A percentile compares a stretch with the other conserved stretches of the same genome.
Conservation (phyloP, 768 basidiomycete genomes). For the Pleurotus platypus region DNA sequence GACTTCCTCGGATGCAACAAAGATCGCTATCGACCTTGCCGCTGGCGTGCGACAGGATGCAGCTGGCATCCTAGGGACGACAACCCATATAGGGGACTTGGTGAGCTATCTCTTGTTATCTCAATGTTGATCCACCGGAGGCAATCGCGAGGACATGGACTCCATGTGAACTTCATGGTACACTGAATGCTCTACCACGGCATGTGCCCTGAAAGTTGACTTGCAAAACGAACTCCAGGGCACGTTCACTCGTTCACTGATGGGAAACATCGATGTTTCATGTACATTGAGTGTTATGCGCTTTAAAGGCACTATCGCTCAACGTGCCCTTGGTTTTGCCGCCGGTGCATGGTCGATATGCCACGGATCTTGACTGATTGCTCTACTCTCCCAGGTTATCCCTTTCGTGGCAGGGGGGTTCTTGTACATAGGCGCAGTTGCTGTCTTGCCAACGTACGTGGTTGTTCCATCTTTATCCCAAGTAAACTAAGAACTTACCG, state of each 20-base stretch:
- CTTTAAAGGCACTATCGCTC: too few relatives aligned
- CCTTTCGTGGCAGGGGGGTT: conserved; percentile 91
- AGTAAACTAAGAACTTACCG: conserved; percentile 7
- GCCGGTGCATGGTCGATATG: not conserved
- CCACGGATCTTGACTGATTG: conserved; percentile 13
- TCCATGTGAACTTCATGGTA: too few relatives aligned
- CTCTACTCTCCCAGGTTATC: conserved; percentile 56
- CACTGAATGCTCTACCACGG: too few relatives aligned
- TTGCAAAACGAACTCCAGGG: too few relatives aligned
- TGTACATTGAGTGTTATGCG: too few relatives aligned
- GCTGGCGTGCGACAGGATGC: conserved; percentile 76
- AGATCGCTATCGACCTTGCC: conserved; percentile 56
- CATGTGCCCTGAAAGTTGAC: too few relatives aligned
- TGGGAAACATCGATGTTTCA: too few relatives aligned
- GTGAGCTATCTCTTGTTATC: conserved; percentile 40
- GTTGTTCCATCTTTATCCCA: conserved; percentile 1
- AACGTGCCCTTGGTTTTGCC: too few relatives aligned
- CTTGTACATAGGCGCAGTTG: conserved; percentile 90
- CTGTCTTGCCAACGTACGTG: conserved; percentile 84
- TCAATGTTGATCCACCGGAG: not conserved
- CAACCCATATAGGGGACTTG: conserved; percentile 73
- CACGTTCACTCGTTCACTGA: too few relatives aligned
- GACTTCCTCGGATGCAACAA: conserved; percentile 45
- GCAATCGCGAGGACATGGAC: too few relatives aligned
- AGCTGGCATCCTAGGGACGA: conserved; percentile 79